Percentiles rank a stretch among this genome's conserved stretches.
phyloP scores from a whole-genome alignment of 495 filamentous ascomycete genomes.

The Penicillium daleae region DNA sequence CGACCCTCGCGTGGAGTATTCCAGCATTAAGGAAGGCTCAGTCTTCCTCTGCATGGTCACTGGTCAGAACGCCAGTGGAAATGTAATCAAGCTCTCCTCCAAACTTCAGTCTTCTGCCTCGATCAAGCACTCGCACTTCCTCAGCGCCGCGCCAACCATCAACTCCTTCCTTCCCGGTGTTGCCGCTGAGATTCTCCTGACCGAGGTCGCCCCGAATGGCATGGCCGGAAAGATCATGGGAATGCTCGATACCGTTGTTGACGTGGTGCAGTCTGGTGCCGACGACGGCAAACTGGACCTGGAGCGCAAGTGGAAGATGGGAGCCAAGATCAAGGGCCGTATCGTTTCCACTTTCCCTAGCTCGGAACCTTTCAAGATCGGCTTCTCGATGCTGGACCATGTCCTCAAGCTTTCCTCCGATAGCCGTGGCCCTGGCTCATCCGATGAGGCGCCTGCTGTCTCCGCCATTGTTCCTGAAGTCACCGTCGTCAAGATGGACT shows the following conservation, averaged over 20 bases:
- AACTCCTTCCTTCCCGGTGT: slow-evolving; percentile 89
- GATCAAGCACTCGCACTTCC: slow-evolving; percentile 69
- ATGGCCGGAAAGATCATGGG: slow-evolving; percentile 90
- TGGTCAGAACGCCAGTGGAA: slow-evolving; percentile 74
- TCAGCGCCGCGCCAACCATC: slow-evolving; percentile 80
- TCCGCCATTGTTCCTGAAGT: slow-evolving; percentile 76
- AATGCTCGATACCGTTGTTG: slow-evolving; percentile 82
- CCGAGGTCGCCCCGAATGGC: slow-evolving; percentile 64
- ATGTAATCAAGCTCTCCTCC: slow-evolving; percentile 83
- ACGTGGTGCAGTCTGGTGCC: slow-evolving; percentile 82
- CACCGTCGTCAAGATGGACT: slow-evolving; percentile 75
- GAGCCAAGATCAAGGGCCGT: slow-evolving; percentile 82
- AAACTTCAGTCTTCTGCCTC: slow-evolving; percentile 67
- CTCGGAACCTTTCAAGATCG: slow-evolving; percentile 78
- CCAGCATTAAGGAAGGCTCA: slow-evolving; percentile 72
- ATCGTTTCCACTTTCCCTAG: slow-evolving; percentile 83
- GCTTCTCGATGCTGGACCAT: slow-evolving; percentile 84
- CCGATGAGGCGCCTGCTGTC: slow-evolving; percentile 65
- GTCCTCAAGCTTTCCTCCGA: slow-evolving; percentile 67
- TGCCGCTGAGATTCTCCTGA: slow-evolving; percentile 81
- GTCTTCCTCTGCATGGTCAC: slow-evolving; percentile 83
- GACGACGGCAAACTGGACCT: slow-evolving; percentile 66
- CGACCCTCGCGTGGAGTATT: slow-evolving; percentile 58
- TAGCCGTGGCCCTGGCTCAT: slow-evolving; percentile 40
- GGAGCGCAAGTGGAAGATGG: slow-evolving; percentile 73